Percentiles rank a stretch among this genome's conserved stretches.
phyloP scores from a whole-genome alignment of 768 basidiomycete genomes.

The Lentinula aciculospora region DNA sequence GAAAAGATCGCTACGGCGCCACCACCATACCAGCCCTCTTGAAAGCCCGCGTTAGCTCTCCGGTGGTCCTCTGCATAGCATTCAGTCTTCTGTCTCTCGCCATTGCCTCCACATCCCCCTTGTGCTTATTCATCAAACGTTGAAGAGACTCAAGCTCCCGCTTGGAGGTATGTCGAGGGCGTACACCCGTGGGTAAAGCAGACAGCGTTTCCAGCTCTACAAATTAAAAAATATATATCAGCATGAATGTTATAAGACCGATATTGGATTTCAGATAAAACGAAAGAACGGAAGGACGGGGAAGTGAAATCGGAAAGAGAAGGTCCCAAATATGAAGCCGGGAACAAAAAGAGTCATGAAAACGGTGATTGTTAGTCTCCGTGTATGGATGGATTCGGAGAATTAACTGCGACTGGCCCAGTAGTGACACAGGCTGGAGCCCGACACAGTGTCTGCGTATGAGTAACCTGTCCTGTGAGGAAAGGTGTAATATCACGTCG shows the following conservation, averaged over 20 bases:
- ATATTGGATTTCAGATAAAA: background rate
- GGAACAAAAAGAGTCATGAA: background rate
- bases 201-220: slow-evolving; percentile 54
- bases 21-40: slow-evolving; percentile 41
- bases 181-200: slow-evolving; percentile 31
- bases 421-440: background rate
- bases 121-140: slow-evolving; percentile 64
- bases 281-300: background rate
- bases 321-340: background rate
- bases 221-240: background rate
- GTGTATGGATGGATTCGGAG: background rate
- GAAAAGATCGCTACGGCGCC: background rate
- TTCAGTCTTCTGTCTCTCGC: slow-evolving; percentile 75
- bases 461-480: background rate
- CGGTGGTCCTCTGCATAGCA: slow-evolving; percentile 77
- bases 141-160: slow-evolving; percentile 67
- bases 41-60: slow-evolving; percentile 65
- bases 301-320: slow-evolving; percentile 6
- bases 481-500: background rate
- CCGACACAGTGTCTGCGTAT: background rate
- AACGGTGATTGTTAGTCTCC: background rate
- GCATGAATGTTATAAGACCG: background rate
- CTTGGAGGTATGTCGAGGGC: slow-evolving; percentile 57
- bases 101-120: slow-evolving; percentile 70
- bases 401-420: background rate